These are phyloP conservation scores for Jamesozyma piceae DNA, from an alignment of 805 yeast genomes.

Conservation along the genomic window DNA sequence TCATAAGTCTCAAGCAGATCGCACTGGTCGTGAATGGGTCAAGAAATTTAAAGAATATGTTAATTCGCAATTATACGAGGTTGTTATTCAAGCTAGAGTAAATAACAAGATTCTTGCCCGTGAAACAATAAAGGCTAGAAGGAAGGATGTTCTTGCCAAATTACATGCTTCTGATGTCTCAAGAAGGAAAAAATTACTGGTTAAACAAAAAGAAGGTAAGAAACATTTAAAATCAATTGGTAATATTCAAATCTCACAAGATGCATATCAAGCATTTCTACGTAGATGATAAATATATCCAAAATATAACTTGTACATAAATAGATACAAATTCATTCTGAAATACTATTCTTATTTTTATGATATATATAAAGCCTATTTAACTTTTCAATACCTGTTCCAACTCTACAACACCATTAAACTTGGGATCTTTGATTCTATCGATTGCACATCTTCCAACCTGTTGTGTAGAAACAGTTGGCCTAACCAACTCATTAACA, in stretches of 20 bases:
- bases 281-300: constrained; percentile 11
- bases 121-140: constrained; percentile 84
- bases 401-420: constrained; percentile 50
- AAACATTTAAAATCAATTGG: constrained; percentile 69
- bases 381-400: constrained; percentile 34
- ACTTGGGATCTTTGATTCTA: constrained; percentile 40
- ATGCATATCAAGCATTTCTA: constrained; percentile 83
- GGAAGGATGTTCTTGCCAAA: constrained; percentile 90
- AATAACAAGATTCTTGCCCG: constrained; percentile 77
- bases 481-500: constrained; percentile 45
- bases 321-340: background rate
- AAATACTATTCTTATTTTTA: background rate
- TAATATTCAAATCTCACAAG: constrained; percentile 64
- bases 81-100: constrained; percentile 83
- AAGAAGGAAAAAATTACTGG: constrained; percentile 78
- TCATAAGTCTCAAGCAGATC: constrained; percentile 70
- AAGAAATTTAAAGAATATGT: constrained; percentile 70
- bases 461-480: constrained; percentile 55
- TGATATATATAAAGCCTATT: background rate
- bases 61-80: constrained; percentile 80
- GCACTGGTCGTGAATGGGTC: constrained; percentile 74
- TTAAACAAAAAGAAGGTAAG: constrained; percentile 89
- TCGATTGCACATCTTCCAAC: constrained; percentile 55
- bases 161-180: constrained; percentile 90
- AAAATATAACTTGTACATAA: background rate